Base-by-base conservation (phyloP, 768 basidiomycete genomes). In the Fomitopsis pulvina region DNA sequence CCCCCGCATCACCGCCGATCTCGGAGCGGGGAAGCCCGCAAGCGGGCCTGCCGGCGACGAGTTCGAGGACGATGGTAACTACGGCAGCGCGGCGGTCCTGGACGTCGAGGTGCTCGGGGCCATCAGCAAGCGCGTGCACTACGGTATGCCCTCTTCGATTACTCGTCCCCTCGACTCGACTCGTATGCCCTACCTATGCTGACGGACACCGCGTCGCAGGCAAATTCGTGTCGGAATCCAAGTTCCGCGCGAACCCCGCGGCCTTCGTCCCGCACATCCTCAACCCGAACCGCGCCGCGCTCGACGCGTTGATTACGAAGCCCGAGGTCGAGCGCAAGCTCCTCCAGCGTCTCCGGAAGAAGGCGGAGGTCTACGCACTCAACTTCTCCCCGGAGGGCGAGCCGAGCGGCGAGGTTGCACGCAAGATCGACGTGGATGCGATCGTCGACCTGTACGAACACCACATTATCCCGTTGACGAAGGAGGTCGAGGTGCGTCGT, bases 171-270 rank as follows among this genome's bases (percentile, higher is more conserved):
- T 20, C 25, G 2, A 28, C 12, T 16, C 7, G n/a, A n/a, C n/a
- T n/a, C n/a, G n/a, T n/a, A n/a, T n/a, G 18, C 47, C 16, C 37
- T 24, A 20, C 12, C 18, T 34, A 34, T 24, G 40, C 55, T 50
- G 29, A 58, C 45, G 25, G 20, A 2, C 26, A 27, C 24, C 14
- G 30, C 3, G 22, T 18, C 29, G 30, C 8, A 99, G 95, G 96
- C 50, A 98, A 97, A 76, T 99, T 99, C 65, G 96, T 99, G 4
- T 92, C 94, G 4, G 96, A 99, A 69, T 89, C 90, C 24, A 99
- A 99, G 65, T 99, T 99, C 72, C 64, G 76, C n/a, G 77, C 81
- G 26, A 73, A 89, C 53, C 95, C 96, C 18, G 73, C 84, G 29
- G 81, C 83, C 9, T 99, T 97, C 68, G 78, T 99, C 50, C 93